Evolutionary conservation across 345 rosid genomes (phyloP).

Genomic region (Sonneratia caseolaris): DNA sequence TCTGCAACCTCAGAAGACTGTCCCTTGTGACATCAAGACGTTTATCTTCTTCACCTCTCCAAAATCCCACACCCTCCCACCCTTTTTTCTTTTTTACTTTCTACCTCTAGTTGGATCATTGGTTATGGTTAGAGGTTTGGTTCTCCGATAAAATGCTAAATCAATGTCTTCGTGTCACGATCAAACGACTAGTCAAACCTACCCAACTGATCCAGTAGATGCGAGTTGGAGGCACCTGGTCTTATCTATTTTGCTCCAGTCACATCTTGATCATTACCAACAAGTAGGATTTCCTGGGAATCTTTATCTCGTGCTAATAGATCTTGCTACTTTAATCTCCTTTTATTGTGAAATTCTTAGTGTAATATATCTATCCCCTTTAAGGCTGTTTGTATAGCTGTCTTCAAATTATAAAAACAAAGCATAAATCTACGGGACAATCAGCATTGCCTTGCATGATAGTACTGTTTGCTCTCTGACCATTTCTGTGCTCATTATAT

Average conservation of each 20-base stretch:
- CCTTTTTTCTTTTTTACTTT: background rate
- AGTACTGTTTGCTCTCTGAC: background rate
- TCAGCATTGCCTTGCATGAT: background rate
- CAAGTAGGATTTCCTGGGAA: background rate
- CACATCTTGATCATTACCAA: background rate
- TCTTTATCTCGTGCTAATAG: constrained; percentile 7
- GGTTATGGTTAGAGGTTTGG: background rate
- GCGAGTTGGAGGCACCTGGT: background rate
- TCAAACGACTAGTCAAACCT: no score
- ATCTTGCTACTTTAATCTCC: constrained; percentile 2
- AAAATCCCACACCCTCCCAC: background rate
- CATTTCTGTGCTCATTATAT: background rate
- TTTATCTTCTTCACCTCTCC: background rate
- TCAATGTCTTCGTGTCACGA: no score
- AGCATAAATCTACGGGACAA: background rate
- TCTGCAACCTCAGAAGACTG: background rate
- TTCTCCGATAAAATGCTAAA: no score
- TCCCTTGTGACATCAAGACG: background rate
- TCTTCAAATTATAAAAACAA: background rate
- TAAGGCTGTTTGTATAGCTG: constrained; percentile 8
- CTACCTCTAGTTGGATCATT: background rate
- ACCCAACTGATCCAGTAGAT: background rate
- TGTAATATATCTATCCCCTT: background rate
- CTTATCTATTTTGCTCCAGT: no score
- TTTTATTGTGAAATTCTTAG: constrained; percentile 1